Base-by-base conservation (phyloP, 2,329 filamentous ascomycete species). In the Pseudogymnoascus sp. region DNA sequence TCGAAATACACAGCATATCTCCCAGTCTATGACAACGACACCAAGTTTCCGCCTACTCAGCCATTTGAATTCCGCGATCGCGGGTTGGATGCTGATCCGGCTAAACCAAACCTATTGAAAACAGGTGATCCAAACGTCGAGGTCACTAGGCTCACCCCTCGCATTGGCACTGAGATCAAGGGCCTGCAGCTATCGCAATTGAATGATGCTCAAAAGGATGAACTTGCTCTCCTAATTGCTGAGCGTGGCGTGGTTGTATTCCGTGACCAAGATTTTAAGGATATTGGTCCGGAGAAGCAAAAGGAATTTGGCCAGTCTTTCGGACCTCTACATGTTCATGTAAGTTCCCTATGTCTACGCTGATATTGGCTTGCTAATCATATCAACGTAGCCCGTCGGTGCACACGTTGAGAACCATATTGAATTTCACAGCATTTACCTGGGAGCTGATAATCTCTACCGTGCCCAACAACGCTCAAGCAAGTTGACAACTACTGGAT, bases 271-370 rank as follows among this genome's bases (percentile, higher is more conserved):
- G 86, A 91, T 73, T 85, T 87, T 66, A 82, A 83, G 38, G 78
- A 88, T 66, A 79, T 90, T 7, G 82, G 87, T 7, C 90, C 91
- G 70, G 74, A 84, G 40, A 80, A 89, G 5, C 89, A 87, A 1
- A 79, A 90, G 59, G 79, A 86, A 22, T 85, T 86, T 66, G 89
- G 86, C 59, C 81, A 82, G 60, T 91, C 91, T 77, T 93, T 91
- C 70, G 89, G 90, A 53, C 85, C 88, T 5, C 88, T 89, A 69
- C 90, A 93, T 76, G 89, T 93, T 62, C 89, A 93, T 68, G 46
- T 53, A 6, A 11, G 26, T 16, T 24, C 8, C 14, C 1, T 16
- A 8, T 26, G 40, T 4, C 43, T 12, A 37, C 63, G 24, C 5
- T 53, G 59, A 19, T 56, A 63, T 41, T 28, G 26, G 14, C n/a